These are phyloP conservation scores for Pouteria glomerata DNA, from an alignment of 148 eudicot species.

Conservation along the genomic window DNA sequence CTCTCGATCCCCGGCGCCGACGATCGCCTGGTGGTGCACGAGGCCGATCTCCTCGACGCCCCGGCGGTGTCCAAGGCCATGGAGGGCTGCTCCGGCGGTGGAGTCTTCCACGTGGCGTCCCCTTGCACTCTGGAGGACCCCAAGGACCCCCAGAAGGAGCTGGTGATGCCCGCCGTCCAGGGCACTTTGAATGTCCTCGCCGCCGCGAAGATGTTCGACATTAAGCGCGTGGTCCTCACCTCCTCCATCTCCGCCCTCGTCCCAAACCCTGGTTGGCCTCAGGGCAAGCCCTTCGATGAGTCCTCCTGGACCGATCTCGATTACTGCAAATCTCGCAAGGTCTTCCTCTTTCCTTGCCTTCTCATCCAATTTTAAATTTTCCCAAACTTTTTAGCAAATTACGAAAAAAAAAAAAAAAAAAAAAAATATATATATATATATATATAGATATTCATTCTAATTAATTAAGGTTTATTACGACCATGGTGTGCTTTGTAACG, in stretches of 20 bases:
- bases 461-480: too few relatives aligned
- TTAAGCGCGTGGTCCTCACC: slow-evolving; percentile 69
- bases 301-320: slow-evolving; percentile 76
- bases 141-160: slow-evolving; percentile 57
- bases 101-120: slow-evolving; percentile 91
- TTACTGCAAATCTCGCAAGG: slow-evolving; percentile 70
- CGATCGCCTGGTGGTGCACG: slow-evolving; percentile 31
- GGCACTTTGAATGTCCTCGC: slow-evolving; percentile 71
- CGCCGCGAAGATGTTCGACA: slow-evolving; percentile 48
- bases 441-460: too few relatives aligned
- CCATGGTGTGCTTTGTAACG: too few relatives aligned
- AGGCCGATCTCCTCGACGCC: slow-evolving; percentile 57
- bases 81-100: slow-evolving; percentile 44
- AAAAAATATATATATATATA: too few relatives aligned
- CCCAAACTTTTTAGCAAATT: too few relatives aligned
- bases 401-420: too few relatives aligned
- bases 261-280: slow-evolving; percentile 67
- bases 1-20: slow-evolving; percentile 33
- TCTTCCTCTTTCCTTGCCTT: background rate
- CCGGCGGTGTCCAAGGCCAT: slow-evolving; percentile 42
- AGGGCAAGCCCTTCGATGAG: slow-evolving; percentile 29
- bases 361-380: too few relatives aligned
- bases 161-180: slow-evolving; percentile 69
- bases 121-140: slow-evolving; percentile 80
- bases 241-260: slow-evolving; percentile 78